Percentiles rank a stretch among this genome's conserved stretches.
phyloP scores from a whole-genome alignment of 2,329 filamentous ascomycete species.

The Talaromyces funiculosus region DNA sequence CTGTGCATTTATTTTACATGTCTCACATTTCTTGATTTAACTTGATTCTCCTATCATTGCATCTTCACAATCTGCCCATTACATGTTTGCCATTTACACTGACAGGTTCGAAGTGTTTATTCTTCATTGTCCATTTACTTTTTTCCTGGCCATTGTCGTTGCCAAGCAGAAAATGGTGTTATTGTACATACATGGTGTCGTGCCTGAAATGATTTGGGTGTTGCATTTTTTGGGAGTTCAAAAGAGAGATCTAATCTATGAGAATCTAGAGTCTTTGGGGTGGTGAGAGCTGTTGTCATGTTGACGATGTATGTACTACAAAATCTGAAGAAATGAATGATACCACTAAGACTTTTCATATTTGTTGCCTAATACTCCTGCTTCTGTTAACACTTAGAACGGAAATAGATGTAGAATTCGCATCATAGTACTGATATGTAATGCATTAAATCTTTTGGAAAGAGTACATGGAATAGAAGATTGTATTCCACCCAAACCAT shows the following conservation, averaged over 20 bases:
- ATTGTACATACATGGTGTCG: conserved; percentile 9
- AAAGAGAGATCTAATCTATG: background rate
- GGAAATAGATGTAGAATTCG: background rate
- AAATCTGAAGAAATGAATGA: conserved; percentile 2
- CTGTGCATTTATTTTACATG: conserved; percentile 1
- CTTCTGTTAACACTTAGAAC: background rate
- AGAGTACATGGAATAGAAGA: background rate
- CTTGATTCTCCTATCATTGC: background rate
- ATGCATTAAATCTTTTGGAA: background rate
- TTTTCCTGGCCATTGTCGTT: background rate
- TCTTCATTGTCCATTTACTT: conserved; percentile 8
- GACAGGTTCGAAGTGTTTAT: background rate
- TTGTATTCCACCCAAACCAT: background rate
- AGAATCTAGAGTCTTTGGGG: conserved; percentile 6
- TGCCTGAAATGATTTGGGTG: conserved; percentile 6
- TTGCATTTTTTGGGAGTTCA: conserved; percentile 12
- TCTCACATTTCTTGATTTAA: conserved; percentile 2
- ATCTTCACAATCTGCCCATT: background rate
- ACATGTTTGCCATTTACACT: conserved; percentile 4
- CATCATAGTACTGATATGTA: background rate
- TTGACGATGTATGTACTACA: conserved; percentile 8
- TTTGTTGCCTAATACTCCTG: background rate
- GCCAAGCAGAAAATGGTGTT: background rate
- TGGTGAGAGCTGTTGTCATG: conserved; percentile 1
- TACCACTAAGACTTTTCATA: background rate